A percentile compares a stretch with the other conserved stretches of the same genome.
Conservation (phyloP, 2,329 filamentous ascomycete genomes). For the Alternaria viburni region DNA sequence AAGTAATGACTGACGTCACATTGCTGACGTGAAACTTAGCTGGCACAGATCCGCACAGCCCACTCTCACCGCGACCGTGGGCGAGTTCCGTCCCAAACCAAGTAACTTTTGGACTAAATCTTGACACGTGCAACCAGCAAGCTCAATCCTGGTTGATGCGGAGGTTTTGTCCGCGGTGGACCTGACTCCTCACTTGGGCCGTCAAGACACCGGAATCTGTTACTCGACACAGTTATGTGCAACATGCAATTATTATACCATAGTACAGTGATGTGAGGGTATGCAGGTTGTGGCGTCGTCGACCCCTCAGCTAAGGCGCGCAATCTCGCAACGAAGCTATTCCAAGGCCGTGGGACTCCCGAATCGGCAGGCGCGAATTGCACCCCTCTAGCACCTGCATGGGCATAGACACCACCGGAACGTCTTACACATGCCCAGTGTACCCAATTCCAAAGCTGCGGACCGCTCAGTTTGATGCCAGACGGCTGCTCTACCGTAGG, state of each 20-base stretch:
- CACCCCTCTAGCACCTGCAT: constrained; percentile 24
- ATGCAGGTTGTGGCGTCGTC: constrained; percentile 12
- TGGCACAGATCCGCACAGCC: constrained; percentile 8
- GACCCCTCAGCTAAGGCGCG: constrained; percentile 10
- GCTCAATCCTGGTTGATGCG: constrained; percentile 5
- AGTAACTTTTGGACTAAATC: constrained; percentile 4
- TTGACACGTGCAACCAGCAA: constrained; percentile 9
- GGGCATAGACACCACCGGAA: constrained; percentile 8
- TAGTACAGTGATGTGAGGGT: not conserved
- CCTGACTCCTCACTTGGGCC: not conserved
- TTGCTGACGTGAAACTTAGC: constrained; percentile 21
- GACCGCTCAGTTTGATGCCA: constrained; percentile 9
- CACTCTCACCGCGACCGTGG: constrained; percentile 3
- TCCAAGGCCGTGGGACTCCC: constrained; percentile 13
- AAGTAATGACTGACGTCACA: constrained; percentile 23
- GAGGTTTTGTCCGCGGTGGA: constrained; percentile 5
- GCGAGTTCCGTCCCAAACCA: constrained; percentile 13
- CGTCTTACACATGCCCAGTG: not conserved
- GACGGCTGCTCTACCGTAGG: constrained; percentile 11
- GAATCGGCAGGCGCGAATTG: constrained; percentile 23
- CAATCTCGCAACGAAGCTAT: constrained; percentile 1
- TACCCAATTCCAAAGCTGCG: not conserved
- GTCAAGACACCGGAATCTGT: not conserved
- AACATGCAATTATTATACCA: not conserved
- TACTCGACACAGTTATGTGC: not conserved